Evolutionary conservation across 768 basidiomycete genomes (phyloP).

Genomic region (Tulasnella sp.): DNA sequence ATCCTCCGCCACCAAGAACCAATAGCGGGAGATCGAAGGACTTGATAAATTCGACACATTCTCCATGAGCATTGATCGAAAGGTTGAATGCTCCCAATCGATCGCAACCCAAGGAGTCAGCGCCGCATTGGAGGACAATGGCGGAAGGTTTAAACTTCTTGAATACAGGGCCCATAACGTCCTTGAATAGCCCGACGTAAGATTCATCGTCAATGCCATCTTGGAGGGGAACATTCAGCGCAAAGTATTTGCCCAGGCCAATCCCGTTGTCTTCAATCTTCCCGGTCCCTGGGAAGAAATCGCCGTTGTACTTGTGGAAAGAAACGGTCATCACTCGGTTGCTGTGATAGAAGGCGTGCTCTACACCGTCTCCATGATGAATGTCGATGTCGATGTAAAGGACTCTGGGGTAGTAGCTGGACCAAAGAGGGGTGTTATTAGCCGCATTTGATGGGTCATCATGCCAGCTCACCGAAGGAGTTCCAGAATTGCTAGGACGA

Average conservation of each 20-base stretch:
- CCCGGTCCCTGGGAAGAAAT: constrained; percentile 97
- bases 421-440: neutral
- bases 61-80: constrained; percentile 94
- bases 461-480: constrained; percentile 65
- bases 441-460: neutral
- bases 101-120: constrained; percentile 93
- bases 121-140: constrained; percentile 96
- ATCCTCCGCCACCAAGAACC: constrained; percentile 92
- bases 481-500: constrained; percentile 90
- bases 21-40: constrained; percentile 87
- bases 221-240: constrained; percentile 87
- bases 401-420: constrained; percentile 86
- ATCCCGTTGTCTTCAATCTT: constrained; percentile 89
- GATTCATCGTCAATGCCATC: constrained; percentile 98
- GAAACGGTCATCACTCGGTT: constrained; percentile 99
- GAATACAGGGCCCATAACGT: constrained; percentile 91
- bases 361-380: constrained; percentile 97
- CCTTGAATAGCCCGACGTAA: constrained; percentile 93
- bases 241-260: constrained; percentile 90
- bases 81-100: constrained; percentile 95
- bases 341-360: constrained; percentile 95
- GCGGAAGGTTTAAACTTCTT: constrained; percentile 79
- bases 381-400: constrained; percentile 99
- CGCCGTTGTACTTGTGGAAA: constrained; percentile 98
- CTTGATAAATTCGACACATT: constrained; percentile 95